These are phyloP conservation scores for Podila verticillata DNA, from an alignment of 192 early-diverging fungal species.

Conservation along the genomic window DNA sequence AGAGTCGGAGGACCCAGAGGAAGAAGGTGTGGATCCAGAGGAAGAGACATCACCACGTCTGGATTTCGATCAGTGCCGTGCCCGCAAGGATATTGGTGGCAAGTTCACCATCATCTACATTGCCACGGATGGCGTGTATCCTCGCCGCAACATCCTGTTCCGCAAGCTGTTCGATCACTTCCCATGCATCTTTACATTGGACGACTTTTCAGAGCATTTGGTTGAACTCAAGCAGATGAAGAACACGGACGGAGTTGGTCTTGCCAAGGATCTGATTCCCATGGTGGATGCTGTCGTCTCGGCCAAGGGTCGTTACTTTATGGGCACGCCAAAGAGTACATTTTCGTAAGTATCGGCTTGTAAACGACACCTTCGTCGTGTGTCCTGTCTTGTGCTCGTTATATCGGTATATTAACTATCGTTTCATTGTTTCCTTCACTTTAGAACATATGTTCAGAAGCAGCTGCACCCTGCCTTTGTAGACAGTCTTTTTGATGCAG, in stretches of 20 bases:
- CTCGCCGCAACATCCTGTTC: constrained; percentile 47
- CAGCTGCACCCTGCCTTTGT: constrained; percentile 41
- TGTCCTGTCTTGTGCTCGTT: background rate
- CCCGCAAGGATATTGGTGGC: constrained; percentile 10
- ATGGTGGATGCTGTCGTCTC: constrained; percentile 65
- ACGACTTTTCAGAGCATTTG: constrained; percentile 55
- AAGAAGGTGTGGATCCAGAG: background rate
- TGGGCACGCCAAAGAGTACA: constrained; percentile 60
- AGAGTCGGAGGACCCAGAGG: background rate
- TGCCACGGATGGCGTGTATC: constrained; percentile 49
- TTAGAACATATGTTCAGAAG: constrained; percentile 46
- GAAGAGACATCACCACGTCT: constrained; percentile 7
- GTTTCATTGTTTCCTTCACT: background rate
- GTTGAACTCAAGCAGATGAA: constrained; percentile 34
- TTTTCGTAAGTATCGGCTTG: constrained; percentile 45
- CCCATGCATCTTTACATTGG: constrained; percentile 62
- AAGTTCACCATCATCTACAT: constrained; percentile 49
- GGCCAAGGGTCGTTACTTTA: constrained; percentile 59
- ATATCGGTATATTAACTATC: background rate
- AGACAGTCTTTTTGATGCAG: constrained; percentile 22
- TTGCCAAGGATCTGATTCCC: constrained; percentile 60
- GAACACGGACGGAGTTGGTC: constrained; percentile 55
- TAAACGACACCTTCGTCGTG: background rate
- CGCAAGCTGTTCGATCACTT: constrained; percentile 57
- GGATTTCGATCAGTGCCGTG: constrained; percentile 6